phyloP scores from a whole-genome alignment of 2,329 filamentous ascomycete genomes.

The Ceratocystis alfenasii region DNA sequence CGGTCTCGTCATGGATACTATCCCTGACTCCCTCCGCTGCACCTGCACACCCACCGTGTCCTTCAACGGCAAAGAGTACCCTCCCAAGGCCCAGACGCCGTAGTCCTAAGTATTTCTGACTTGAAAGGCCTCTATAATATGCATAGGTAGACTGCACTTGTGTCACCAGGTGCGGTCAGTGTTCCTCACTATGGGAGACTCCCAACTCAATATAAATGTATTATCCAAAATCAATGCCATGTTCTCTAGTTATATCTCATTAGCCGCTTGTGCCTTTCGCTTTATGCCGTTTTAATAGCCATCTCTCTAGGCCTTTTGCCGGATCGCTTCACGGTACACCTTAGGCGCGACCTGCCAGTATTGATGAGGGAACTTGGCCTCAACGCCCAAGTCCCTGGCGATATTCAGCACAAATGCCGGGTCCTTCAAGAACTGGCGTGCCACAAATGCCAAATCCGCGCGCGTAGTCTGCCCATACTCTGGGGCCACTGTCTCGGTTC shows the following conservation, averaged over 20 bases:
- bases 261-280: not conserved
- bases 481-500: conserved; percentile 34
- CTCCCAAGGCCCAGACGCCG: conserved; percentile 44
- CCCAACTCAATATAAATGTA: not conserved
- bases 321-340: conserved; percentile 9
- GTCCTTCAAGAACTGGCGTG: conserved; percentile 68
- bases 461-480: conserved; percentile 33
- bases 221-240: not conserved
- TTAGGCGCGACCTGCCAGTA: conserved; percentile 34
- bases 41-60: conserved; percentile 52
- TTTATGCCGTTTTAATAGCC: not conserved
- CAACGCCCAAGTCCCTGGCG: conserved; percentile 59
- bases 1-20: conserved; percentile 46
- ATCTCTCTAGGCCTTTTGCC: not conserved
- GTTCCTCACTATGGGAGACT: not conserved
- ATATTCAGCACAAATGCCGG: conserved; percentile 64
- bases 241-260: not conserved
- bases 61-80: conserved; percentile 49
- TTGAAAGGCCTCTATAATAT: not conserved
- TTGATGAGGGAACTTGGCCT: conserved; percentile 62
- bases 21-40: conserved; percentile 51
- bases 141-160: too few relatives aligned
- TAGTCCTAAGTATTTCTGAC: not conserved
- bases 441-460: conserved; percentile 62
- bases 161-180: too few relatives aligned